phyloP scores from a whole-genome alignment of 2,329 filamentous ascomycete species.

The Capronia epimyces region DNA sequence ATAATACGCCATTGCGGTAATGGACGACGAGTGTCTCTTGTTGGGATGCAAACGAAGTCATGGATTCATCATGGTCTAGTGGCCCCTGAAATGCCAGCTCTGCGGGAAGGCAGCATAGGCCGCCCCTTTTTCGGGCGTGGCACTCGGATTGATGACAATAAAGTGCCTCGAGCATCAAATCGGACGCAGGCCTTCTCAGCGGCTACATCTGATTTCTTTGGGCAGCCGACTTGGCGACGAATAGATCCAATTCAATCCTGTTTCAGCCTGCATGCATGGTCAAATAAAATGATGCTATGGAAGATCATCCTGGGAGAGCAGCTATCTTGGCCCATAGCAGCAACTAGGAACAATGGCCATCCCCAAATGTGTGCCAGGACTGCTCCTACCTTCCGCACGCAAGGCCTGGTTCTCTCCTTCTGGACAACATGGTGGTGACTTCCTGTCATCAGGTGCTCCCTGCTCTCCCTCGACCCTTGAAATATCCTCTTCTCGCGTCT shows the following conservation, averaged over 20 bases:
- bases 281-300: background rate
- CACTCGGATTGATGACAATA: background rate
- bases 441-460: background rate
- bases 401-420: background rate
- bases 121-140: background rate
- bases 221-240: slow-evolving; percentile 8
- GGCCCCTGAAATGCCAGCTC: background rate
- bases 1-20: background rate
- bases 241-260: slow-evolving; percentile 4
- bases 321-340: no score
- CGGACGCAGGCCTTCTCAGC: background rate
- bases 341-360: background rate
- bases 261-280: background rate
- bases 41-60: background rate
- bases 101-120: slow-evolving; percentile 4
- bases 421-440: background rate
- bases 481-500: background rate
- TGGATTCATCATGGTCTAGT: background rate
- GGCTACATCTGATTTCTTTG: background rate
- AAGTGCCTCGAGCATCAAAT: background rate
- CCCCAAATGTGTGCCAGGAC: background rate
- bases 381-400: background rate
- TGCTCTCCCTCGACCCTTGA: background rate
- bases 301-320: background rate
- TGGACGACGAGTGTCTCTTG: background rate